Evolutionary conservation across 139 green algal species (phyloP), one percentile per base, ranked within the genome.

Genomic region (Coelastrella sp.): DNA sequence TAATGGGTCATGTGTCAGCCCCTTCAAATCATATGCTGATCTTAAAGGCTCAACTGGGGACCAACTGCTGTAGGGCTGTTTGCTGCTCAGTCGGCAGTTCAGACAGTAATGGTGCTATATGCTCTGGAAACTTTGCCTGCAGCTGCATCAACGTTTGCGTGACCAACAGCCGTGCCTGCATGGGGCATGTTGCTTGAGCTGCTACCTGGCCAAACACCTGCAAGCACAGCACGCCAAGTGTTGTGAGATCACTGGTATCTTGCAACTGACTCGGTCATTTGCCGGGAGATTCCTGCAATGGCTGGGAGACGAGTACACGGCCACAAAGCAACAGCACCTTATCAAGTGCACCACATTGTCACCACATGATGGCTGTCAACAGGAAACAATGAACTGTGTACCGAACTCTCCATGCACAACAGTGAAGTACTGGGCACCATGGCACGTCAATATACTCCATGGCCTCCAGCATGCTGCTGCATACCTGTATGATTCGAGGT

Each of bases 81-180:
- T 92, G 87, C 87, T 94, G 92, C 76, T 93, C 92, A 7, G 61
- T 78, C 9, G 92, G 82, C 27, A 94, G 60, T 78, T 82, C 70
- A 11, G 89, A 56, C 56, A 94, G 35, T 66, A 93, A 78, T 17
- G 82, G 79, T 63, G 20, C 86, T 75, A 94, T 83, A 49, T 91
- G 89, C 61, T 80, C 74, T 0, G 76, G 75, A 56, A 92, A 92
- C 89, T 82, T 75, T 65, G 27, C 60, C 25, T 87, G 68, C 82
- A 94, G 82, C 8, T 85, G 22, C 82, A 81, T 86, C 60, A 94
- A 63, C 56, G 89, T 89, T 8, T 19, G 70, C 19, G 90, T 91
- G 7, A 88, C 78, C 49, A 82, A 9, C 6, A 11, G 6, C 60
- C 78, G 63, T 7, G 91, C 92, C 6, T 68, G 60, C 12, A 22